Evolutionary conservation across 192 early-diverging fungal genomes (phyloP), one percentile per base, ranked within the genome.

Genomic region (Tieghemiomyces parasiticus): DNA sequence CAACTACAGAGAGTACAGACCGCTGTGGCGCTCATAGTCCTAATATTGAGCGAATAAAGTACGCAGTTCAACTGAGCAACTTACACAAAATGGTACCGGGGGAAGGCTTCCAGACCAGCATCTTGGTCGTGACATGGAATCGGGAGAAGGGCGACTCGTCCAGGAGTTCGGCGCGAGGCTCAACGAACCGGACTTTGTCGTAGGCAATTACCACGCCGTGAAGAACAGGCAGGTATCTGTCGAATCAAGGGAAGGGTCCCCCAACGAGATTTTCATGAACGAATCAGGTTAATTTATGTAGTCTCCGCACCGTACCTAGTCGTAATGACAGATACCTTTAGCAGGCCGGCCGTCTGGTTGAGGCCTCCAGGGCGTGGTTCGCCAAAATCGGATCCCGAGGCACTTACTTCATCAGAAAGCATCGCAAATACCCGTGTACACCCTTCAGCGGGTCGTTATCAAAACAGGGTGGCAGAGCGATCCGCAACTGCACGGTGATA

Each of bases 151-250:
- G 92, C 26, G 81, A 87, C 64, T 97, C 94, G 60, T 81, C 76
- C 44, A 89, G 67, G 44, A 97, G 73, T 2, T 74, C 76, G 50
- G 81, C 91, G 3, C 77, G 68, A 24, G 79, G 64, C 55, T 74
- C 68, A 33, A 79, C 65, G 1, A 81, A 50, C 50, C 80, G 68
- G 38, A 90, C 71, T 55, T 90, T 78, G 1, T 81, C 77, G 68
- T 90, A 94, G 0, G 86, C 70, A 6, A 97, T 66, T 3, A 93
- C 81, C 34, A 97, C 84, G 38, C 92, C 91, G 55, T 87, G 83
- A 4, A 95, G 75, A 63, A 91, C 86, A 20, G 85, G 83, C 48
- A 94, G 78, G 71, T 87, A 87, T 66, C 86, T 90, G 65, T 60
- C 60, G 12, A 76, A 46, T 46, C n/a, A n/a, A n/a, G n/a, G n/a